Percentiles rank a stretch among this genome's conserved stretches.
These are phyloP conservation scores for Syzygium syzygioides DNA, from an alignment of 441 rosid species.

Conservation along the genomic window DNA sequence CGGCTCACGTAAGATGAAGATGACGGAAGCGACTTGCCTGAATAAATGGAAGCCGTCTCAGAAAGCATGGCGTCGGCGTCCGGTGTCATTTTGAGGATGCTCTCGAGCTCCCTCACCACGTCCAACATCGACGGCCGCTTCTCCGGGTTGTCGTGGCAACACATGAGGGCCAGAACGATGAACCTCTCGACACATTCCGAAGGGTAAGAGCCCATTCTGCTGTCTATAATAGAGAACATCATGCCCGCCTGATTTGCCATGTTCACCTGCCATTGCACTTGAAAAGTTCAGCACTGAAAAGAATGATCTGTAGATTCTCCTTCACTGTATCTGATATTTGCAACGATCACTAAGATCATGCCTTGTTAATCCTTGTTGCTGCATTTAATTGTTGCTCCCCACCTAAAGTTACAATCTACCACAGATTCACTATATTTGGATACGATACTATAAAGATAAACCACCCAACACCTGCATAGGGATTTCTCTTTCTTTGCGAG, in stretches of 20 bases:
- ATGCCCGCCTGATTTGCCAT: slow-evolving; percentile 27
- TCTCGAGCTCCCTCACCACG: slow-evolving; percentile 74
- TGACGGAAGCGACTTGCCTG: slow-evolving; percentile 22
- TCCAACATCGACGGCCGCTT: slow-evolving; percentile 62
- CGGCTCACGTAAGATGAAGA: slow-evolving; percentile 31
- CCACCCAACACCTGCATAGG: neutral
- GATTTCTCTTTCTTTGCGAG: neutral
- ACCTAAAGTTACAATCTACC: neutral
- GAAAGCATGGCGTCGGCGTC: neutral
- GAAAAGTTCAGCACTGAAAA: neutral
- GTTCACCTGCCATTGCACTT: slow-evolving; percentile 34
- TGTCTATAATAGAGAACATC: slow-evolving; percentile 61
- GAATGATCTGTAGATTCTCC: neutral
- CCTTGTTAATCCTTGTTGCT: neutral
- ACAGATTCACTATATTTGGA: neutral
- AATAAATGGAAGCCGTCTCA: neutral
- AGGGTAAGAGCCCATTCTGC: slow-evolving; percentile 77
- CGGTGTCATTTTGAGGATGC: slow-evolving; percentile 43
- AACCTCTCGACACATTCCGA: slow-evolving; percentile 57
- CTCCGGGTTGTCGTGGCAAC: slow-evolving; percentile 65
- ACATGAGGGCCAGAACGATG: slow-evolving; percentile 44
- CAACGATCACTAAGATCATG: neutral
- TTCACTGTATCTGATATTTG: neutral
- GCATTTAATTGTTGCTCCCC: neutral
- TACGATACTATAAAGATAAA: neutral